Evolutionary conservation across 2,329 filamentous ascomycete genomes (phyloP), one percentile per base, ranked within the genome.

Genomic region (Aspergillus piperis): DNA sequence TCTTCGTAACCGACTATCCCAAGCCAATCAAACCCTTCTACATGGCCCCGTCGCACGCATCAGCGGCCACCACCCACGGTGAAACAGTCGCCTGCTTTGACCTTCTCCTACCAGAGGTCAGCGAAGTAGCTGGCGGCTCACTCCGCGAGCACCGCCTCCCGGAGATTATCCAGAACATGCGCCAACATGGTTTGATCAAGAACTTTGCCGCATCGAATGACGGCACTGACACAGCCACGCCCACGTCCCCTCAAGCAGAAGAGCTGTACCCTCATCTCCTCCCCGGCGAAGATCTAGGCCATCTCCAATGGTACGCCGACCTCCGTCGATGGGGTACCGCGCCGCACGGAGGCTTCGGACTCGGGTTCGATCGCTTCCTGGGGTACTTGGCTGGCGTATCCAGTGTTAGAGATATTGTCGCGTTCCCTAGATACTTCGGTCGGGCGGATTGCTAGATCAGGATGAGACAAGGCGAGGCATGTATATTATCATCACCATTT

Each of bases 1-100:
- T 98, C 48, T 98, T 98, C 73, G 88, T 99, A 65, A 98, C 93
- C 13, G 84, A 97, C 74, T 99, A 97, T 73, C 95, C 95, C n/a
- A 86, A 86, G 65, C 81, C 83, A 51, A 87, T 95, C 74, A 99
- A 99, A 78, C 91, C 94, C 10, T 99, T 98, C 78, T 99, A 93
- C 76, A 93, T 92, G 90, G 76, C 85, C 2, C 85, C 86, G 15
- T 85, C 84, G 1, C 59, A 68, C 19, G 47, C 53, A 17, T 41
- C 58, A 6, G 56, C 61, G 17, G 54, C 57, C 53, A 69, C 57
- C 6, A 54, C 44, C 1, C 50, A 66, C 11, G 62, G 66, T 36
- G 70, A 75, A 52, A 96, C 92, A 4, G 92, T 92, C 11, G 91
- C 92, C 61, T 96, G 92, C 78, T 97, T 97, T 73, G 93, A 97